Base-by-base conservation (phyloP, 805 yeast species). In the Sugiyamaella qingdaonensis region DNA sequence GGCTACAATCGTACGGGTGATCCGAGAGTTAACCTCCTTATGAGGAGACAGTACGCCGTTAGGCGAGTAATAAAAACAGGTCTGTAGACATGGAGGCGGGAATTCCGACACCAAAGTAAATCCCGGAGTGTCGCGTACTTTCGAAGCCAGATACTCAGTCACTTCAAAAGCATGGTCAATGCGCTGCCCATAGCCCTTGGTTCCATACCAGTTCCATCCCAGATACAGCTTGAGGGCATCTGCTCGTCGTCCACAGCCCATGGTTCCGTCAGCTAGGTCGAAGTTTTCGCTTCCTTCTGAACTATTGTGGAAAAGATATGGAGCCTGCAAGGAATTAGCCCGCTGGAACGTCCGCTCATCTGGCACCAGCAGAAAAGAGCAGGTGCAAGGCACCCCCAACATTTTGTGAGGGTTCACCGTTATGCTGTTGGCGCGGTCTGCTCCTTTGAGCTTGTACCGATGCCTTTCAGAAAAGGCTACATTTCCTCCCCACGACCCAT, bases 401-500 rank as follows among this genome's bases (percentile, higher is more conserved):
- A 86, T 82, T 63, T 88, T 88, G 71, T 88, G 96, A 2, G 96
- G 96, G 63, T 88, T 88, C 19, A 82, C 78, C 1, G 96, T 88
- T 52, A 88, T 75, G 10, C 91, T 84, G 67, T 88, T 80, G 1
- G 94, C 95, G 18, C 75, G 64, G 41, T 85, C 78, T 32, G 78
- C 66, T 1, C 96, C 96, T 14, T 68, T 64, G 55, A 88, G 67
- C 58, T 77, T 76, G 52, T 67, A 46, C 41, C 63, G 67, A 51
- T 81, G 79, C 10, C 58, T 70, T 0, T 66, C 60, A 41, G 88
- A 82, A 70, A 88, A 88, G 0, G 86, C 75, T 9, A 85, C 83
- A 61, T 88, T 88, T 8, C 92, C 96, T 33, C 96, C 96, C 95
- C 95, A 87, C 5, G 94, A 86, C 1, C 94, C 96, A 68, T 88